phyloP scores from a whole-genome alignment of 108 stramenopile genomes.

The Conticribra weissflogii region DNA sequence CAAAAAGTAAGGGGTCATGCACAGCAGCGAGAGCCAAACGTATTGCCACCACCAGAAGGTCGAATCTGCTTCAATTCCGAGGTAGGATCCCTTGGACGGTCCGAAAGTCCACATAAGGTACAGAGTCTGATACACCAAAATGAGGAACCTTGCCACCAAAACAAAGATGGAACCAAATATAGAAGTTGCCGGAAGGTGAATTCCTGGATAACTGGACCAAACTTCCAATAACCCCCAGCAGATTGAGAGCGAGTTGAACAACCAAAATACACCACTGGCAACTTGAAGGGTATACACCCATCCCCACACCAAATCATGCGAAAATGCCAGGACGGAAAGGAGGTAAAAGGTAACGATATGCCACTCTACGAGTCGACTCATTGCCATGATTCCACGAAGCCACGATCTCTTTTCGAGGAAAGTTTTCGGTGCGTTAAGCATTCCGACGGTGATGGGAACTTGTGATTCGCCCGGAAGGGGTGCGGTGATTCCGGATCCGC shows the following conservation, averaged over 20 bases:
- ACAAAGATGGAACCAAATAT: conserved; percentile 91
- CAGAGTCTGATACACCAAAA: conserved; percentile 92
- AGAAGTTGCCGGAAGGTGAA: conserved; percentile 89
- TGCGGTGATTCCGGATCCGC: conserved; percentile 37
- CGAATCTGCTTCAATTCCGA: conserved; percentile 84
- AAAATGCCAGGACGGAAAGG: conserved; percentile 87
- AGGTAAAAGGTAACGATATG: conserved; percentile 95
- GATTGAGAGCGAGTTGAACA: conserved; percentile 88
- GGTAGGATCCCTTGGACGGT: conserved; percentile 61
- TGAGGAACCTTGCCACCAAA: conserved; percentile 82
- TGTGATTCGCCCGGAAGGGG: conserved; percentile 63
- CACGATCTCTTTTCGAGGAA: conserved; percentile 96
- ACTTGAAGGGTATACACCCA: conserved; percentile 89
- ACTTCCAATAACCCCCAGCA: conserved; percentile 92
- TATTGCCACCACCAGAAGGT: conserved; percentile 99
- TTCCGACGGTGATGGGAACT: conserved; percentile 74
- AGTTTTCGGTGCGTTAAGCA: conserved; percentile 89
- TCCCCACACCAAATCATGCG: conserved; percentile 91
- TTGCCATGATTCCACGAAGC: conserved; percentile 89
- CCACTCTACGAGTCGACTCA: conserved; percentile 93
- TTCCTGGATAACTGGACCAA: conserved; percentile 91
- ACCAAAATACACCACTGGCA: conserved; percentile 94
- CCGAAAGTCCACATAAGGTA: conserved; percentile 95
- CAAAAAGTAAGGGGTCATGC: conserved; percentile 87
- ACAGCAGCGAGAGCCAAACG: conserved; percentile 89